phyloP scores from a whole-genome alignment of 2,329 filamentous ascomycete species.

The Neonectria neomacrospora region DNA sequence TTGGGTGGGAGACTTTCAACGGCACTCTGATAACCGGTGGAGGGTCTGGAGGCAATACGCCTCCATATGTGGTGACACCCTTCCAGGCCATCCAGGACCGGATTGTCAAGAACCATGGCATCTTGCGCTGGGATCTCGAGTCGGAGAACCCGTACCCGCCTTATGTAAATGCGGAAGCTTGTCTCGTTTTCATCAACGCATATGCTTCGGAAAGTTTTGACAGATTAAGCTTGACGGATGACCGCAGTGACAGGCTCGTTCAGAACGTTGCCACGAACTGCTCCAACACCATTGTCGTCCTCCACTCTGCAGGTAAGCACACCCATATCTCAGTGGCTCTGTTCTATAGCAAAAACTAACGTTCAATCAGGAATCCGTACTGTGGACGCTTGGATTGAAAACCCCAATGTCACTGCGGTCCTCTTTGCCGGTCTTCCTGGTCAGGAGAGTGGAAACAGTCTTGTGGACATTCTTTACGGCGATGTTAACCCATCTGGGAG shows the following conservation, averaged over 20 bases:
- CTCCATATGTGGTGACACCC: conserved; percentile 49
- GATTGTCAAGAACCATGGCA: conserved; percentile 64
- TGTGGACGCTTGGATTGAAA: conserved; percentile 72
- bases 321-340: neutral
- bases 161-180: conserved; percentile 60
- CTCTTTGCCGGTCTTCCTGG: conserved; percentile 73
- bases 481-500: conserved; percentile 65
- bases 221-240: conserved; percentile 66
- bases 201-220: conserved; percentile 84
- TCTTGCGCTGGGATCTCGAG: conserved; percentile 61
- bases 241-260: conserved; percentile 70
- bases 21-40: conserved; percentile 65
- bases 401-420: conserved; percentile 72
- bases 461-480: conserved; percentile 69
- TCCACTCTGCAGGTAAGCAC: conserved; percentile 67
- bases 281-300: conserved; percentile 70
- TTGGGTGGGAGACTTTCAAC: conserved; percentile 45
- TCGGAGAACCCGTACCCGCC: conserved; percentile 43
- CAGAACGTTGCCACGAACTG: conserved; percentile 69
- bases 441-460: conserved; percentile 69
- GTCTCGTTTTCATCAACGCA: conserved; percentile 86
- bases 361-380: conserved; percentile 55
- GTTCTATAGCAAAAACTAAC: neutral
- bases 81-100: conserved; percentile 61
- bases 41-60: conserved; percentile 61